Conservation (phyloP, 192 early-diverging fungal genomes). For the Geranomyces variabilis region DNA sequence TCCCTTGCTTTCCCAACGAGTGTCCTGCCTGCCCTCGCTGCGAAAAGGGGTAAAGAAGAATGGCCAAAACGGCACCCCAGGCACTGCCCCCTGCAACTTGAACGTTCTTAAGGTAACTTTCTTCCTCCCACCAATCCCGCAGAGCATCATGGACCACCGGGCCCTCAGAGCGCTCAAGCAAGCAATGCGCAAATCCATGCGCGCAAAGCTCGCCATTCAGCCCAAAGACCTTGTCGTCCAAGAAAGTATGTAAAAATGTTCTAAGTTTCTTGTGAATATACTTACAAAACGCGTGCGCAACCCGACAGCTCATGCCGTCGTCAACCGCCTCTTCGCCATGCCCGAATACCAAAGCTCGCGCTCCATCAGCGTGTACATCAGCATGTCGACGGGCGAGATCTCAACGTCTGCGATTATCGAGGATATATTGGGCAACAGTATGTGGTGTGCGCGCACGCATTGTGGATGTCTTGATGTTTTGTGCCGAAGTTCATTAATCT, state of each 20-base stretch:
- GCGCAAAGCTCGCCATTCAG: conserved; percentile 17
- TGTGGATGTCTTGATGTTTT: background rate
- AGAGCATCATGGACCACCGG: background rate
- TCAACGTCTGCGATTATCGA: conserved; percentile 26
- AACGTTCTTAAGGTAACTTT: no score
- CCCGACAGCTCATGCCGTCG: conserved; percentile 14
- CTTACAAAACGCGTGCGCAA: no score
- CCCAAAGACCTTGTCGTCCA: conserved; percentile 1
- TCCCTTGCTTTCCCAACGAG: no score
- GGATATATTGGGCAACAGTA: conserved; percentile 27
- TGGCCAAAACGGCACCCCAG: no score
- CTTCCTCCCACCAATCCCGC: no score
- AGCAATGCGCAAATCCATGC: conserved; percentile 33
- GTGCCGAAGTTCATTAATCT: background rate
- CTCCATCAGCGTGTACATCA: conserved; percentile 32
- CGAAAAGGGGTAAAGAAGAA: no score
- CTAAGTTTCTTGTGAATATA: no score
- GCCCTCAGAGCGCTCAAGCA: conserved; percentile 25
- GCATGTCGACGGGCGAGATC: conserved; percentile 33
- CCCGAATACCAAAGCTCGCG: conserved; percentile 15
- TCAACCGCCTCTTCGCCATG: conserved; percentile 17
- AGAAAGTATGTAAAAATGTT: conserved; percentile 32
- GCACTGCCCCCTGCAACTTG: no score
- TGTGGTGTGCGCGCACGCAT: background rate
- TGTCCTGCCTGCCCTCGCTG: no score